phyloP scores from a whole-genome alignment of 176 grass and related monocot species.

The Bromus sterilis region DNA sequence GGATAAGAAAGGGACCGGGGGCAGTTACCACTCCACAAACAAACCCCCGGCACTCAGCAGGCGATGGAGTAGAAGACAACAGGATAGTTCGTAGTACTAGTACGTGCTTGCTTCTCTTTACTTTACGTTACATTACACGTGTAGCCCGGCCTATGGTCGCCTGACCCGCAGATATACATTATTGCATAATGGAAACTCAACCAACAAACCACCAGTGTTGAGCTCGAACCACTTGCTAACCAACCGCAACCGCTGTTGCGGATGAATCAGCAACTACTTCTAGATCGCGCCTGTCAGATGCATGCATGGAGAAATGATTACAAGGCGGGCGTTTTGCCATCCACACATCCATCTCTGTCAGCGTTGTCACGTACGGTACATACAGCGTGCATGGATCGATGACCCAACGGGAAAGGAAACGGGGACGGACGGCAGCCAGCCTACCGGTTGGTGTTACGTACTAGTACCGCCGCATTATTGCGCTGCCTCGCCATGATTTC shows the following conservation, averaged over 20 bases:
- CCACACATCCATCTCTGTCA: constrained; percentile 20
- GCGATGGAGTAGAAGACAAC: constrained; percentile 6
- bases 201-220: not conserved
- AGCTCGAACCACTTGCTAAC: not conserved
- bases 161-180: too few species aligned
- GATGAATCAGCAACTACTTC: not conserved
- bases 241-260: not conserved
- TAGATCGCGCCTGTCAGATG: not conserved
- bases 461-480: constrained; percentile 12
- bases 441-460: constrained; percentile 20
- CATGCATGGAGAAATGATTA: constrained; percentile 28
- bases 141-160: not conserved
- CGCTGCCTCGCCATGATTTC: not conserved
- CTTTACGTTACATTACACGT: too few species aligned
- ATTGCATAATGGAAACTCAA: too few species aligned
- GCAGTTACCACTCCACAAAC: constrained; percentile 38
- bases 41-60: not conserved
- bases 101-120: constrained; percentile 9
- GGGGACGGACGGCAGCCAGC: not conserved
- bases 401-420: not conserved
- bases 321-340: not conserved
- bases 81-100: too few species aligned
- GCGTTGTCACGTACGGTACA: constrained; percentile 6
- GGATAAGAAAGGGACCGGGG: constrained; percentile 28
- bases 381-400: not conserved